A percentile compares a stretch with the other conserved stretches of the same genome.
phyloP scores from a whole-genome alignment of 495 filamentous ascomycete species.

The Penicillium antarcticum region DNA sequence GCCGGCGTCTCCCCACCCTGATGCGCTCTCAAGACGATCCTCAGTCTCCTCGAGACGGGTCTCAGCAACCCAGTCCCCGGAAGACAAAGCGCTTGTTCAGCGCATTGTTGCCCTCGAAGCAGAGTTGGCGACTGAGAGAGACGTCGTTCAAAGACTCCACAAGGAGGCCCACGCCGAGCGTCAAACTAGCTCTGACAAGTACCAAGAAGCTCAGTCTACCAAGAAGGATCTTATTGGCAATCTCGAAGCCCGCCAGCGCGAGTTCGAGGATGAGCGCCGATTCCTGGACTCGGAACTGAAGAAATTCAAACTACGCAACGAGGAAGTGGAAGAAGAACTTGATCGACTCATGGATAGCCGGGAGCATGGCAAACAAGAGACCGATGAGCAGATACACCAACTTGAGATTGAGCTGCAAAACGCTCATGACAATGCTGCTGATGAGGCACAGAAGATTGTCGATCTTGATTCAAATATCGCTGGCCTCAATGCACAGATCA shows the following conservation, averaged over 20 bases:
- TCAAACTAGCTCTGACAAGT: slow-evolving; percentile 61
- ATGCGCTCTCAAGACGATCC: slow-evolving; percentile 55
- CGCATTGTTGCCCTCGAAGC: slow-evolving; percentile 78
- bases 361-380: slow-evolving; percentile 68
- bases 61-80: slow-evolving; percentile 61
- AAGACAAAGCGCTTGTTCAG: slow-evolving; percentile 63
- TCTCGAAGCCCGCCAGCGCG: slow-evolving; percentile 83
- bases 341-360: slow-evolving; percentile 78
- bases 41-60: slow-evolving; percentile 64
- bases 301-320: slow-evolving; percentile 67
- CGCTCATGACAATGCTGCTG: slow-evolving; percentile 51
- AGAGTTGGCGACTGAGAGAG: slow-evolving; percentile 67
- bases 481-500: background rate
- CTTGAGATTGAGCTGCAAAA: slow-evolving; percentile 69
- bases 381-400: slow-evolving; percentile 64
- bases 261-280: slow-evolving; percentile 81
- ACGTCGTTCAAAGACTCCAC: slow-evolving; percentile 52
- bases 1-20: slow-evolving; percentile 51
- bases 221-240: slow-evolving; percentile 95
- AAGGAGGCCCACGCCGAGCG: slow-evolving; percentile 64
- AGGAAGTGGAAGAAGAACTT: slow-evolving; percentile 87
- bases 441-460: slow-evolving; percentile 54
- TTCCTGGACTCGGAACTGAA: slow-evolving; percentile 75
- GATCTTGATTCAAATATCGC: slow-evolving; percentile 28
- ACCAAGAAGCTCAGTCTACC: slow-evolving; percentile 81